phyloP scores from a whole-genome alignment of 345 rosid genomes.

The Nasturtium officinale region DNA sequence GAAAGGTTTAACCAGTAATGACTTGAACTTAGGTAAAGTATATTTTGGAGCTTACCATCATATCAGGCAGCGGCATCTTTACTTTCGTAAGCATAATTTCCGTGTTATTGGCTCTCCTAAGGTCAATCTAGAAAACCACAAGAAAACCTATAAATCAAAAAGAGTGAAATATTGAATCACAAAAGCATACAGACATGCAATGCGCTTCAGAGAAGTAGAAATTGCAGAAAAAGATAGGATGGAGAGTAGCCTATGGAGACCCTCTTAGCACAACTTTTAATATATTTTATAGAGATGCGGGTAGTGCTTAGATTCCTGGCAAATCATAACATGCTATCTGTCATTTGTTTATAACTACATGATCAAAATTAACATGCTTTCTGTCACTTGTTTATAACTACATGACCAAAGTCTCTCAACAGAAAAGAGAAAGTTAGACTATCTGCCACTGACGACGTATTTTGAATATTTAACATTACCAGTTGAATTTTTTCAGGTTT shows the following conservation, averaged over 20 bases:
- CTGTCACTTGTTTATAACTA: constrained; percentile 15
- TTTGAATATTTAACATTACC: constrained; percentile 53
- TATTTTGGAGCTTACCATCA: constrained; percentile 80
- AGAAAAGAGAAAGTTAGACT: constrained; percentile 16
- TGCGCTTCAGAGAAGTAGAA: constrained; percentile 14
- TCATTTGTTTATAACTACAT: constrained; percentile 12
- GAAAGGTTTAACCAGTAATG: neutral
- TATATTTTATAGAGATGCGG: constrained; percentile 7
- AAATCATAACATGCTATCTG: constrained; percentile 23
- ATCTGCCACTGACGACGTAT: constrained; percentile 6
- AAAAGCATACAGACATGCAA: constrained; percentile 13
- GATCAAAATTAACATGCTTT: constrained; percentile 29
- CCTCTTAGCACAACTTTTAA: neutral
- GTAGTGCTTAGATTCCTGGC: constrained; percentile 13
- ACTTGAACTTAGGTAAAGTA: constrained; percentile 5
- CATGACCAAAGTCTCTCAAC: constrained; percentile 25
- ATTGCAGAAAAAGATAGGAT: constrained; percentile 6
- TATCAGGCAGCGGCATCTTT: constrained; percentile 96
- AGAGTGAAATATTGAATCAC: constrained; percentile 10
- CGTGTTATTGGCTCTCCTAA: constrained; percentile 98
- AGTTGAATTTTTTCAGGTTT: constrained; percentile 83
- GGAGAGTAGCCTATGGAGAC: neutral
- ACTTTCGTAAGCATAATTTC: constrained; percentile 99
- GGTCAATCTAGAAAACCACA: constrained; percentile 68
- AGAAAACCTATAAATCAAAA: constrained; percentile 1